Evolutionary conservation across 169 alveolate species (phyloP), one percentile per base, ranked within the genome.

Genomic region (Blepharisma undulans): DNA sequence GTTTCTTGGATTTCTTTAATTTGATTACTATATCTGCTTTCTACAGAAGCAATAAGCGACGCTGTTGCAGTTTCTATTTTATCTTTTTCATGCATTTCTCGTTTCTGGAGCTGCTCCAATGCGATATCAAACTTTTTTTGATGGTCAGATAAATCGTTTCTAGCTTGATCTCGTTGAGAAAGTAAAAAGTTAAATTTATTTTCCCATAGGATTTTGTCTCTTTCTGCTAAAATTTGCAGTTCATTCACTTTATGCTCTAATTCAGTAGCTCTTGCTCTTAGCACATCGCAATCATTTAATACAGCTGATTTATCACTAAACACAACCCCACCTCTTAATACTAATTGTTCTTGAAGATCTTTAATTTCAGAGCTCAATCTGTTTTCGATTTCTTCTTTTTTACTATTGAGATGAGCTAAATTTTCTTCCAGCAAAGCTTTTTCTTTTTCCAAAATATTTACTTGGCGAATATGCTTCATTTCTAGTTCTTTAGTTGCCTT

Each of bases 191-290:
- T 87, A 89, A 95, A 94, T 87, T 97, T 96, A 1, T 96, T 97
- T 84, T 97, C 97, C 98, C 98, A 97, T 48, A 97, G 90, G 22
- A 96, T 96, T 91, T 94, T 94, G 81, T 97, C 98, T 87, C 95
- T 93, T 66, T 96, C 98, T 91, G 89, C 92, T 32, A 76, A 71
- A 60, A 94, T 84, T 27, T 72, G 61, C 3, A 92, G 87, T 59
- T 97, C 98, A 79, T 79, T 66, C 48, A 76, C 82, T 71, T 89
- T 90, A 59, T 90, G 90, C 33, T 94, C 97, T 90, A 87, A 85
- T 33, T 93, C 96, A 25, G 33, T 76, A 32, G 91, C 85, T 92
- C 72, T 88, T 32, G 71, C 77, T 89, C 92, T 93, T 66, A 92
- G 88, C 86, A 93, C 93, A 33, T 95, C 96, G 48, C 93, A 94